Base-by-base conservation (phyloP, 192 early-diverging fungal species). In the Coemansia biformis region DNA sequence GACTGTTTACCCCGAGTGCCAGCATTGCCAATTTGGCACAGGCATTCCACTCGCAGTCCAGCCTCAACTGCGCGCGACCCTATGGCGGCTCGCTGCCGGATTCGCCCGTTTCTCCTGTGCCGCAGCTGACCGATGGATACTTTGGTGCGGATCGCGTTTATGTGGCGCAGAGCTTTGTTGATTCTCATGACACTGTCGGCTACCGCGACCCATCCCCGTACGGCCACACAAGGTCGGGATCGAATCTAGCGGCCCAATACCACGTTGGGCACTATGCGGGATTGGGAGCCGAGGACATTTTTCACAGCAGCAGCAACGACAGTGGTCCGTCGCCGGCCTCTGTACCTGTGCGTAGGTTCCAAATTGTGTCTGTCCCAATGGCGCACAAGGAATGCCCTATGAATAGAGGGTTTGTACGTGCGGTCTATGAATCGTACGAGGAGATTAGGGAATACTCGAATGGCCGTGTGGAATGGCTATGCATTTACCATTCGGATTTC, bases 401-500 rank as follows among this genome's bases (percentile, higher is more conserved):
- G 29, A 60, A 59, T 35, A 16, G 48, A 2, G 67, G 67, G 6
- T 59, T 46, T 37, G 67, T 71, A 26, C 40, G 67, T 1, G 67
- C 67, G 4, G 53, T 52, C 17, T 71, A 59, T 22, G 67, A 71
- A 43, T 51, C 60, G 17, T 71, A 71, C 29, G 67, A 71, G 39
- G 60, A 71, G 29, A 40, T 71, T 4, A 40, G 67, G 18, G 67
- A 71, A 48, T 71, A 47, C 19, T 26, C 30, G 2, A 54, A 71
- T 13, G 67, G 60, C 5, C 26, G 41, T 7, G 43, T 71, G 7
- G 60, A 63, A 43, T 71, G 67, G 67, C 40, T 57, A 14, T 71
- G 56, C 21, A 56, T 71, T 5, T 54, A 71, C 15, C 67, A 71
- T 23, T 63, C 67, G 40, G 67, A 71, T 43, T 63, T 59, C 35